Evolutionary conservation across 169 alveolate species (phyloP), one percentile per base, ranked within the genome.

Genomic region (Babesia sp.): DNA sequence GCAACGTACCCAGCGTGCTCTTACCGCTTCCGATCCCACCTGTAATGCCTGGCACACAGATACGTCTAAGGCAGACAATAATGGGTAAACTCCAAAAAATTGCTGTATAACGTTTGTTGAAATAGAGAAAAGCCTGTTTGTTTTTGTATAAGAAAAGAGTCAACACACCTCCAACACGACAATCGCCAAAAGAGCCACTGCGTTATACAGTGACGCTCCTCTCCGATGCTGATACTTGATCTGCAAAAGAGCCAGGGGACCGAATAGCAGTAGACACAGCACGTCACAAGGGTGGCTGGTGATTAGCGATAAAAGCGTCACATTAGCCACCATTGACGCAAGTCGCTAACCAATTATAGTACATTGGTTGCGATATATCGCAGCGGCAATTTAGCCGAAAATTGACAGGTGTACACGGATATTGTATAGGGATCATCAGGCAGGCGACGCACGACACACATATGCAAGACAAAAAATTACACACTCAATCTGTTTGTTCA

Each of bases 21-120:
- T 89, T 89, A 8, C 93, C 93, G 26, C 83, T 86, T 6, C 92
- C 93, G 61, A 89, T 85, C 4, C 93, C 93, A 26, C 93, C 93
- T 48, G 93, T 85, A 29, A 89, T 80, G 46, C 86, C 93, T 33
- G 88, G 86, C 39, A 89, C 74, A 56, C 93, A 88, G 64, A 88
- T 51, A 59, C 90, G 83, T 31, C 85, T 63, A 11, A 79, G 77
- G 29, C 72, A 64, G 50, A 88, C 71, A 57, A 70, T 69, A 41
- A 84, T 56, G 28, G 79, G 80, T 31, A 84, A 46, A 16, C 90
- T 85, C 26, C 68, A 48, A 24, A 84, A 42, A 22, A 81, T 81
- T 22, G 71, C 71, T 58, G 50, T 46, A 44, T 61, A 57, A 22
- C 59, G 44, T 33, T 73, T 45, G 28, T 75, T 72, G 58, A 60